A percentile compares a stretch with the other conserved stretches of the same genome.
Evolutionary conservation across 805 yeast genomes (phyloP).

Genomic region (Hanseniaspora guilliermondii): DNA sequence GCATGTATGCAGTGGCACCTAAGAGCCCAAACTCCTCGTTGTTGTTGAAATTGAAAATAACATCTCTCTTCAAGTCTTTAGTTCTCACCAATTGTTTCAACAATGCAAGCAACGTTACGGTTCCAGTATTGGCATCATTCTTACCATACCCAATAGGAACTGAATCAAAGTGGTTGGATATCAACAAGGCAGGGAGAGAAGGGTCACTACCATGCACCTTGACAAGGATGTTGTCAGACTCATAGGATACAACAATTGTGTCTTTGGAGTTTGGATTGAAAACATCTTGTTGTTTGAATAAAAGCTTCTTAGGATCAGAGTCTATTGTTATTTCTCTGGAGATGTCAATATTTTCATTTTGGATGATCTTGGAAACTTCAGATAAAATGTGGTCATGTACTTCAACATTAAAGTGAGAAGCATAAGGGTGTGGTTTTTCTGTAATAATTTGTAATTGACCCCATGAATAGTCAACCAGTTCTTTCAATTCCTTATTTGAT

Average conservation of each 20-base stretch:
- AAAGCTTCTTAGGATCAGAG: conserved; percentile 28
- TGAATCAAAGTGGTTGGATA: conserved; percentile 81
- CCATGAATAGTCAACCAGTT: conserved; percentile 41
- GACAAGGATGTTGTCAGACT: conserved; percentile 69
- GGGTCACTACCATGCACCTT: conserved; percentile 51
- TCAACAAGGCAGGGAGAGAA: conserved; percentile 50
- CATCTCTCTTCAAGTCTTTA: conserved; percentile 52
- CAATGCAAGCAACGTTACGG: conserved; percentile 66
- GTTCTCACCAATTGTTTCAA: conserved; percentile 34
- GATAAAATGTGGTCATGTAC: conserved; percentile 55
- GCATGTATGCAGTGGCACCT: conserved; percentile 60
- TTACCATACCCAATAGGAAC: conserved; percentile 81
- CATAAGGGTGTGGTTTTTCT: conserved; percentile 59
- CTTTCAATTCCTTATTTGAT: background rate
- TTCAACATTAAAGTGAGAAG: conserved; percentile 59
- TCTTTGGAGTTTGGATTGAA: conserved; percentile 32
- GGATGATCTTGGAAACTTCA: conserved; percentile 31
- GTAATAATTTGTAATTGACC: conserved; percentile 59
- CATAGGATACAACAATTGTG: conserved; percentile 55
- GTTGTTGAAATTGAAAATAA: conserved; percentile 76
- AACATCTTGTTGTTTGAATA: conserved; percentile 40
- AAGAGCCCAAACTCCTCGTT: conserved; percentile 78
- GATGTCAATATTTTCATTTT: conserved; percentile 26
- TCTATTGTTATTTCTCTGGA: conserved; percentile 18
- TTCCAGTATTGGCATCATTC: conserved; percentile 86